phyloP scores from a whole-genome alignment of 2,329 filamentous ascomycete species.

The Cucurbitaria berberidis region DNA sequence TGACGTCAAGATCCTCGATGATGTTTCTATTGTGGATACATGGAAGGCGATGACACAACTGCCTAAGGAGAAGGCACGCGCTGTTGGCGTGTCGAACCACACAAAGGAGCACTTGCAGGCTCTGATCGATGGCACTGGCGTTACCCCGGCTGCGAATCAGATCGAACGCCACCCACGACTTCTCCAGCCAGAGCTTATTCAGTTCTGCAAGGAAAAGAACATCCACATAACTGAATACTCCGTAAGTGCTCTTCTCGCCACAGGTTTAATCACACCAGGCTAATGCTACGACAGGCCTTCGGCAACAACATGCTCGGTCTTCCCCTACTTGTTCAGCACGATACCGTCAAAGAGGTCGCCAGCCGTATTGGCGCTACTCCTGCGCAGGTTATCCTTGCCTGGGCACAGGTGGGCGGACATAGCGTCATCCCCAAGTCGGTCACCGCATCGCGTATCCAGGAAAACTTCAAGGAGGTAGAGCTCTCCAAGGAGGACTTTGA shows the following conservation, averaged over 20 bases:
- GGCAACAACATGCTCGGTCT: conserved; percentile 61
- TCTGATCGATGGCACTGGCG: conserved; percentile 47
- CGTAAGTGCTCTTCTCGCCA: conserved; percentile 32
- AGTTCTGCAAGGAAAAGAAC: conserved; percentile 39
- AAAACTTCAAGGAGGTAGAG: conserved; percentile 43
- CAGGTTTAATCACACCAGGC: conserved; percentile 58
- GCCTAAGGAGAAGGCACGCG: conserved; percentile 43
- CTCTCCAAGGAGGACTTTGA: conserved; percentile 34
- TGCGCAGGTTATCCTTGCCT: conserved; percentile 82
- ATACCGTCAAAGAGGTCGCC: conserved; percentile 71
- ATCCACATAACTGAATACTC: conserved; percentile 43
- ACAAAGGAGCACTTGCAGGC: conserved; percentile 54
- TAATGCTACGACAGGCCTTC: conserved; percentile 66
- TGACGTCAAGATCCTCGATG: conserved; percentile 45
- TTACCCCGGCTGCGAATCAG: conserved; percentile 39
- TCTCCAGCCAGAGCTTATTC: conserved; percentile 36
- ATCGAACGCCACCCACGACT: conserved; percentile 41
- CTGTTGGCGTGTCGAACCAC: conserved; percentile 40
- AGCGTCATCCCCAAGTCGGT: conserved; percentile 44
- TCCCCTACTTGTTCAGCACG: conserved; percentile 49
- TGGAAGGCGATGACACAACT: conserved; percentile 50
- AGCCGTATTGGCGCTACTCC: conserved; percentile 68
- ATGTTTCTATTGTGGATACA: conserved; percentile 62
- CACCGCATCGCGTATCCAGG: conserved; percentile 36
- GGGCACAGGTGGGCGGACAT: conserved; percentile 72